Conservation (phyloP, 495 filamentous ascomycete genomes). For the Evansstolkia leycettana region DNA sequence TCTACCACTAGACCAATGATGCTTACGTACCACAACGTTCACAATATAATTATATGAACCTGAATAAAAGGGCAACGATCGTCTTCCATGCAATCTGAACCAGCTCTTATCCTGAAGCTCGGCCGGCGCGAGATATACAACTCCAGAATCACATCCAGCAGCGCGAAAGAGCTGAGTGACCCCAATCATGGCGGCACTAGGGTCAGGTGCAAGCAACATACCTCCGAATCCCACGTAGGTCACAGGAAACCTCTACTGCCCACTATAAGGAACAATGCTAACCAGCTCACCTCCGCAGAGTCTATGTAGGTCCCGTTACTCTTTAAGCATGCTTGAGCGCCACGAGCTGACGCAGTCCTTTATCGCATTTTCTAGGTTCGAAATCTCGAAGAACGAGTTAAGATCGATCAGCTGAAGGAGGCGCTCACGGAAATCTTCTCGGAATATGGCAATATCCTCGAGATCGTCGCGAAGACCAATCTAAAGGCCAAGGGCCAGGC, state of each 20-base stretch:
- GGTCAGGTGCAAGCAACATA: conserved; percentile 14
- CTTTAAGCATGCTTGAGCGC: conserved; percentile 6
- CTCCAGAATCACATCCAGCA: not conserved
- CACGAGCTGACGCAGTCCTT: conserved; percentile 8
- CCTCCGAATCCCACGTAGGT: conserved; percentile 40
- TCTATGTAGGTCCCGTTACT: conserved; percentile 34
- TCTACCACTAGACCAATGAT: conserved; percentile 49
- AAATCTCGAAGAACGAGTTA: conserved; percentile 90
- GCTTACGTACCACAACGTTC: no score
- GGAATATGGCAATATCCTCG: conserved; percentile 82
- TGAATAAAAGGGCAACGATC: no score
- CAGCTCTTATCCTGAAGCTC: no score
- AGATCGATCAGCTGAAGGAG: conserved; percentile 63
- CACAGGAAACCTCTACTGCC: not conserved
- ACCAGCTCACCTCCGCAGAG: conserved; percentile 21
- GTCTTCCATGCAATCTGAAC: no score
- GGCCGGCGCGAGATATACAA: no score
- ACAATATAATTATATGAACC: no score
- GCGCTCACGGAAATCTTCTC: conserved; percentile 70
- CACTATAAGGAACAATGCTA: conserved; percentile 5
- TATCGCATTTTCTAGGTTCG: conserved; percentile 44
- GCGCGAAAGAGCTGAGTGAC: conserved; percentile 5
- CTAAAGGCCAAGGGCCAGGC: conserved; percentile 91
- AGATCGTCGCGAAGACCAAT: conserved; percentile 86
- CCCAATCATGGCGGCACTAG: conserved; percentile 29